Percentiles rank a stretch among this genome's conserved stretches.
phyloP scores from a whole-genome alignment of 2,329 filamentous ascomycete genomes.

The Tolypocladium ovalisporum region DNA sequence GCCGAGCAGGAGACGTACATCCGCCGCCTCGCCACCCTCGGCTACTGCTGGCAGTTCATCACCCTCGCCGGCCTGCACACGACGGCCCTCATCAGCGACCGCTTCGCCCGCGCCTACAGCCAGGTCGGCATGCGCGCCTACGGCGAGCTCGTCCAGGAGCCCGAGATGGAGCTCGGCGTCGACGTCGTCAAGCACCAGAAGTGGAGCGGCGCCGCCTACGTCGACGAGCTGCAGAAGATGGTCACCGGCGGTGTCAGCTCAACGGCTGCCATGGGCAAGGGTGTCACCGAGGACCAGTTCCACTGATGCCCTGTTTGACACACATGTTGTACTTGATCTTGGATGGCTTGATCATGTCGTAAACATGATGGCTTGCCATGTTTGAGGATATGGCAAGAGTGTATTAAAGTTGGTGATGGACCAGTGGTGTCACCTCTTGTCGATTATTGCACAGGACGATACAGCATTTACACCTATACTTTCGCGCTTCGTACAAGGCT shows the following conservation, averaged over 20 bases:
- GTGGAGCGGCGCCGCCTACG: constrained; percentile 91
- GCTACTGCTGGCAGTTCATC: constrained; percentile 99
- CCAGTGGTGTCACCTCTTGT: background rate
- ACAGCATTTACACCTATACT: background rate
- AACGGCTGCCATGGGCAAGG: constrained; percentile 93
- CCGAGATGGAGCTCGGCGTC: constrained; percentile 81
- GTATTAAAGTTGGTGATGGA: background rate
- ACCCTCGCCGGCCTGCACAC: constrained; percentile 96
- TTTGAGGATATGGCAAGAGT: background rate
- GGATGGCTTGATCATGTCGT: background rate
- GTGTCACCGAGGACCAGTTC: constrained; percentile 97
- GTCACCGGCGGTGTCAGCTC: constrained; percentile 85
- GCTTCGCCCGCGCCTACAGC: constrained; percentile 75
- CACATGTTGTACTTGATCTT: background rate
- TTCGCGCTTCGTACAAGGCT: background rate
- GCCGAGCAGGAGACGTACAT: constrained; percentile 97
- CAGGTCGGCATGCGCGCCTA: constrained; percentile 88
- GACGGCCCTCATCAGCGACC: constrained; percentile 82
- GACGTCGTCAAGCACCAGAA: constrained; percentile 99
- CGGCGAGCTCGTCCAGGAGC: constrained; percentile 94
- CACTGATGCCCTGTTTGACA: constrained; percentile 9
- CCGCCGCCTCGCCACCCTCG: constrained; percentile 69
- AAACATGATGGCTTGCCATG: background rate
- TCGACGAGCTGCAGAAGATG: constrained; percentile 95
- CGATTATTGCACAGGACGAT: background rate